These are phyloP conservation scores for Backusella macrospora DNA, from an alignment of 192 early-diverging fungal species.

Conservation along the genomic window DNA sequence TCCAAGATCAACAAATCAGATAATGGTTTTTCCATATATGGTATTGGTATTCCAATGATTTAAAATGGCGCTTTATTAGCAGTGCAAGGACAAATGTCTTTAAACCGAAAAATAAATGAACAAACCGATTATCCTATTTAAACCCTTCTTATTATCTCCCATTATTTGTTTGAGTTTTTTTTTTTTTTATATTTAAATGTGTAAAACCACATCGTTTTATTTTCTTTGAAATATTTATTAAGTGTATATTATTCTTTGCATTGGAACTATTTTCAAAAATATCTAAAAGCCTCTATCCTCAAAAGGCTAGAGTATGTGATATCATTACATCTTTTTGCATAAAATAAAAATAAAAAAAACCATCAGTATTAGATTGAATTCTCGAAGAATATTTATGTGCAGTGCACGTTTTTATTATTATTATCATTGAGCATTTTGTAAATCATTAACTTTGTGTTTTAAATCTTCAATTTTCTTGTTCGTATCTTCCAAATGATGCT, in stretches of 20 bases:
- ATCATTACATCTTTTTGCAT: not conserved
- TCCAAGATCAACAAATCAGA: conserved; percentile 12
- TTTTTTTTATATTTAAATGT: too few species aligned
- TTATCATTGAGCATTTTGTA: not conserved
- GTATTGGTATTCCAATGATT: not conserved
- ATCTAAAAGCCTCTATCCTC: not conserved
- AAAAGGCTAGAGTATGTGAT: conserved; percentile 10
- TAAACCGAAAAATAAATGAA: too few species aligned
- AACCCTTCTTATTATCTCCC: too few species aligned
- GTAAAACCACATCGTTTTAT: too few species aligned
- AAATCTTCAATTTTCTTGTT: not conserved
- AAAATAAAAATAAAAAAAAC: not conserved
- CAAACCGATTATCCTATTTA: too few species aligned
- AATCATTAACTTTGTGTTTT: conserved; percentile 1
- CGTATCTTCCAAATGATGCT: not conserved
- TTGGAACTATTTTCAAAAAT: not conserved
- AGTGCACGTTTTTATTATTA: not conserved
- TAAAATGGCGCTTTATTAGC: not conserved
- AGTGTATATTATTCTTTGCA: not conserved
- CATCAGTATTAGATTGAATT: not conserved
- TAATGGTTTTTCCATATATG: conserved; percentile 2
- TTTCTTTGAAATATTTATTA: too few species aligned
- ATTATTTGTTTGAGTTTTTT: too few species aligned
- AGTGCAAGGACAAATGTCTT: too few species aligned
- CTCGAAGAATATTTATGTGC: too few species aligned